These are phyloP conservation scores for Scutellaria barbata DNA, from an alignment of 257 asterid genomes.

Conservation along the genomic window DNA sequence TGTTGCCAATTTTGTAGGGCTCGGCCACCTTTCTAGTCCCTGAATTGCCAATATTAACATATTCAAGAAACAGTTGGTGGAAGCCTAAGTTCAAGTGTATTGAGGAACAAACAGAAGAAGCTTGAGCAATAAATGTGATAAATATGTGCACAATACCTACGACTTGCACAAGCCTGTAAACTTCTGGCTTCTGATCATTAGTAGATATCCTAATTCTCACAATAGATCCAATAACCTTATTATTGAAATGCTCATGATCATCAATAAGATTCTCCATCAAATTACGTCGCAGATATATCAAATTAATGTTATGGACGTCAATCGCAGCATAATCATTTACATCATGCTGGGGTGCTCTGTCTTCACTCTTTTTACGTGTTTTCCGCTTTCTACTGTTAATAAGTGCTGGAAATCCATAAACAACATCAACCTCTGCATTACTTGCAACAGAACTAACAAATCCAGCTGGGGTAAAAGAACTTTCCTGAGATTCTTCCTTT, in stretches of 20 bases:
- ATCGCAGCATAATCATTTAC: constrained; percentile 80
- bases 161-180: constrained; percentile 92
- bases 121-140: constrained; percentile 22
- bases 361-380: constrained; percentile 62
- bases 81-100: neutral
- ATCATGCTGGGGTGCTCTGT: constrained; percentile 51
- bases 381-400: constrained; percentile 59
- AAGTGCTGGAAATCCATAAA: constrained; percentile 29
- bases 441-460: constrained; percentile 51
- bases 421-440: constrained; percentile 44
- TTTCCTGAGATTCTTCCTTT: constrained; percentile 54
- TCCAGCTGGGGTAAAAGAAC: constrained; percentile 67
- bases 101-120: constrained; percentile 10
- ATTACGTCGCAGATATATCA: constrained; percentile 76
- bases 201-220: constrained; percentile 79
- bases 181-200: constrained; percentile 75
- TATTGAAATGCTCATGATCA: constrained; percentile 64
- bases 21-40: constrained; percentile 73
- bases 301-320: constrained; percentile 79
- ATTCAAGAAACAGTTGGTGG: neutral
- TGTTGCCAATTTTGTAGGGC: constrained; percentile 78
- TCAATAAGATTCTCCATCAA: constrained; percentile 73
- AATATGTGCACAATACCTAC: constrained; percentile 61
- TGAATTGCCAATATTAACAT: constrained; percentile 37
- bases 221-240: constrained; percentile 71